phyloP scores from a whole-genome alignment of 2,329 filamentous ascomycete species.

The Phaeosphaeria sp. region DNA sequence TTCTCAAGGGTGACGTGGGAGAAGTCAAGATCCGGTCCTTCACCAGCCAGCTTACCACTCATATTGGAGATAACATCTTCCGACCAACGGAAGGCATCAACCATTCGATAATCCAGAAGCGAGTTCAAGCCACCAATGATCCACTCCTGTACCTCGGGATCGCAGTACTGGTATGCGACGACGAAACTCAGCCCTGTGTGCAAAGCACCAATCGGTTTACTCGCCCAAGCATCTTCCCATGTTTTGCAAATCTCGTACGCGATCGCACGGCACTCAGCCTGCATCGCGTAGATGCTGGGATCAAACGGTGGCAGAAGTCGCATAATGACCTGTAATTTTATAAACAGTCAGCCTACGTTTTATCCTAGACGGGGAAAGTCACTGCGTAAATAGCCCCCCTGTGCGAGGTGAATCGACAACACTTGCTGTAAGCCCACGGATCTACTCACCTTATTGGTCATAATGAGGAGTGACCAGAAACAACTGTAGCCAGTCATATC shows the following conservation, averaged over 20 bases:
- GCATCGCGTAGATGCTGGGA: conserved; percentile 24
- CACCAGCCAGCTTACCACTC: conserved; percentile 33
- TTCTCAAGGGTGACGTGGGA: not conserved
- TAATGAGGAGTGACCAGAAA: conserved; percentile 41
- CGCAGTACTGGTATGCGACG: conserved; percentile 41
- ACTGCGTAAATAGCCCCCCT: too few species aligned
- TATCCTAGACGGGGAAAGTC: too few species aligned
- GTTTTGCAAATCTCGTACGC: conserved; percentile 44
- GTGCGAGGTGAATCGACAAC: too few species aligned
- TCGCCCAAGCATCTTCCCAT: conserved; percentile 44
- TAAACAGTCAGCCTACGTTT: too few species aligned
- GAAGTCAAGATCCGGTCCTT: not conserved
- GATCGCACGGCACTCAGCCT: conserved; percentile 35
- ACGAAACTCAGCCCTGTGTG: conserved; percentile 42
- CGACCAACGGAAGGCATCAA: conserved; percentile 39
- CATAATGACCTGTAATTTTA: conserved; percentile 29
- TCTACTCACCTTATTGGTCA: conserved; percentile 29
- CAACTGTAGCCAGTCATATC: conserved; percentile 41
- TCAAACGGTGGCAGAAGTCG: conserved; percentile 34
- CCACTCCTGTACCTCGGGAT: conserved; percentile 32
- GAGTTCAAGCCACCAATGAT: conserved; percentile 36
- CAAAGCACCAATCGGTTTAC: conserved; percentile 40
- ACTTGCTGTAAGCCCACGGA: not conserved
- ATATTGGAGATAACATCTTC: conserved; percentile 33
- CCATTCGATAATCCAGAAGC: conserved; percentile 33